phyloP scores from a whole-genome alignment of 192 early-diverging fungal species.

The Coemansia sp. region DNA sequence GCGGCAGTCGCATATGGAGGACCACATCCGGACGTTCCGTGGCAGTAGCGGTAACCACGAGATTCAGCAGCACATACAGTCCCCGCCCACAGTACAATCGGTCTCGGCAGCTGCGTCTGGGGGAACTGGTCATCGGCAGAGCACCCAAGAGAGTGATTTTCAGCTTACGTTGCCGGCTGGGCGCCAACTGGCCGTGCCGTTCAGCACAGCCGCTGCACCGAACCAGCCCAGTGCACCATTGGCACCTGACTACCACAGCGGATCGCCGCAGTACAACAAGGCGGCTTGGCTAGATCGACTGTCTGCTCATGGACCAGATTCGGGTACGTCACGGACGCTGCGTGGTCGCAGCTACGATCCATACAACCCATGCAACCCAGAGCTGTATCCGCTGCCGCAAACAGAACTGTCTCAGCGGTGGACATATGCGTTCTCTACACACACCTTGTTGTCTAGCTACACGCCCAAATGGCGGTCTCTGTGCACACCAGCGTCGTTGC shows the following conservation, averaged over 20 bases:
- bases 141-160: constrained; percentile 12
- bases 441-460: constrained; percentile 56
- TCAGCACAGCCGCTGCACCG: neutral
- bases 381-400: constrained; percentile 54
- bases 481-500: constrained; percentile 89
- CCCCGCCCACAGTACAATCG: neutral
- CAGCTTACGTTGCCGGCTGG: constrained; percentile 31
- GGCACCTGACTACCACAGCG: constrained; percentile 17
- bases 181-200: neutral
- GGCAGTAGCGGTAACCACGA: constrained; percentile 5
- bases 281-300: constrained; percentile 20
- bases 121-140: neutral
- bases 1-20: constrained; percentile 44
- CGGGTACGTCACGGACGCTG: constrained; percentile 1
- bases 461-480: constrained; percentile 86
- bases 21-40: constrained; percentile 40
- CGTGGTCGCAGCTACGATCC: constrained; percentile 14
- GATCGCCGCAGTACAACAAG: constrained; percentile 25
- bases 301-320: constrained; percentile 7
- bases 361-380: constrained; percentile 78
- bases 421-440: constrained; percentile 83
- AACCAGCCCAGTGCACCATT: constrained; percentile 15
- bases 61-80: neutral
- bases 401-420: constrained; percentile 77
- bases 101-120: neutral